Evolutionary conservation across 768 basidiomycete species (phyloP).

Genomic region (Atractiella rhizophila): DNA sequence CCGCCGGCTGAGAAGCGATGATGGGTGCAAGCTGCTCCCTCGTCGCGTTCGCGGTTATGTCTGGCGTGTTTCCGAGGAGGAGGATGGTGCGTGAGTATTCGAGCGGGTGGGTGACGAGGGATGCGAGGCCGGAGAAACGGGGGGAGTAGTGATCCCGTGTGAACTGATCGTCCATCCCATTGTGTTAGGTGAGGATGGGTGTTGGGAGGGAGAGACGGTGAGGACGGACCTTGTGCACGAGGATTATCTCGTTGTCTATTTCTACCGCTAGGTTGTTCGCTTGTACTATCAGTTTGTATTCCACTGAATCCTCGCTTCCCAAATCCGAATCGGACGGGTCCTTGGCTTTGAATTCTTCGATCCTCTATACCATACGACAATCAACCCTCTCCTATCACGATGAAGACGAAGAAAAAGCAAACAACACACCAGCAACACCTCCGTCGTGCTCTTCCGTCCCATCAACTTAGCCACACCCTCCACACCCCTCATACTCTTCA

Average conservation of each 20-base stretch:
- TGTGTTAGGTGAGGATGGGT: not conserved
- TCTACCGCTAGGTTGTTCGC: conserved; percentile 96
- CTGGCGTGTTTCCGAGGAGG: conserved; percentile 50
- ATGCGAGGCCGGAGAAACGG: conserved; percentile 89
- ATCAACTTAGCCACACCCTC: conserved; percentile 66
- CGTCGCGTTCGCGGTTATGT: no score
- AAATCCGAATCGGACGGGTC: conserved; percentile 60
- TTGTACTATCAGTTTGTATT: conserved; percentile 86
- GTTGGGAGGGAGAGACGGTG: not conserved
- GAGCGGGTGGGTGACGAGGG: conserved; percentile 67
- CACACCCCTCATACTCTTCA: conserved; percentile 62
- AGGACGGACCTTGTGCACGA: conserved; percentile 63
- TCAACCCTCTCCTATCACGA: not conserved
- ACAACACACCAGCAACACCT: conserved; percentile 45
- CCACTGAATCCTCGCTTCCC: conserved; percentile 64
- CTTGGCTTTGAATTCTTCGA: conserved; percentile 55
- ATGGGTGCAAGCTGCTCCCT: conserved; percentile 28
- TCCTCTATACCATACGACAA: conserved; percentile 34
- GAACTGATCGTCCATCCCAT: conserved; percentile 33
- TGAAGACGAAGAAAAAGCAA: not conserved
- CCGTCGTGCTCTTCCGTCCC: conserved; percentile 61
- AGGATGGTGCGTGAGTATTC: conserved; percentile 84
- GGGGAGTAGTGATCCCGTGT: conserved; percentile 89
- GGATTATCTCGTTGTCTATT: conserved; percentile 86
- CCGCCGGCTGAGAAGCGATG: conserved; percentile 53